Evolutionary conservation across 352 stramenopile species (phyloP).

Genomic region (Elongisporangium undulatum): DNA sequence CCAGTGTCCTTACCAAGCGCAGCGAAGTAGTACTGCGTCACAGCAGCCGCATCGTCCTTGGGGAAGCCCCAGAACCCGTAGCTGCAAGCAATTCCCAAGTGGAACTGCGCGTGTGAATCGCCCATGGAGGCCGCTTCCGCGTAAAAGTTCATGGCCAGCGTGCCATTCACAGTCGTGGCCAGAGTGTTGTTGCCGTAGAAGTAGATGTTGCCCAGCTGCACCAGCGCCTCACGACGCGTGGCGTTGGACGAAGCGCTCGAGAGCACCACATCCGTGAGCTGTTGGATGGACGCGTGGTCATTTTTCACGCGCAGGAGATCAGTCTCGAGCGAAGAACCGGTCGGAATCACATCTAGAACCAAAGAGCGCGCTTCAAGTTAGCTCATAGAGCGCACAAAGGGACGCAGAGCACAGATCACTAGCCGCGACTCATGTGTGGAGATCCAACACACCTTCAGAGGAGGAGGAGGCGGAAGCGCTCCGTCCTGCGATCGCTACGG

Average conservation of each 20-base stretch:
- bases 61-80: conserved; percentile 77
- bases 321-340: conserved; percentile 1
- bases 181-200: conserved; percentile 77
- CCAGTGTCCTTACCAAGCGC: conserved; percentile 57
- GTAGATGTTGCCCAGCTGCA: conserved; percentile 68
- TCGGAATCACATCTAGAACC: background rate
- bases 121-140: conserved; percentile 49
- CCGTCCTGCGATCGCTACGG: background rate
- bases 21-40: conserved; percentile 86
- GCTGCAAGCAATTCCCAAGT: conserved; percentile 77
- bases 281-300: conserved; percentile 12
- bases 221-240: conserved; percentile 49
- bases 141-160: conserved; percentile 69
- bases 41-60: conserved; percentile 54
- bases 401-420: background rate
- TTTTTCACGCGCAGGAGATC: conserved; percentile 9
- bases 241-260: conserved; percentile 16
- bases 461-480: background rate
- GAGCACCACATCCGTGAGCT: conserved; percentile 43
- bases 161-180: conserved; percentile 54
- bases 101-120: conserved; percentile 71
- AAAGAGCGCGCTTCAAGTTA: background rate
- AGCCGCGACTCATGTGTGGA: background rate
- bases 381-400: background rate
- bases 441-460: background rate